Conservation (phyloP, 2,329 filamentous ascomycete genomes). For the Paecilomyces dactylethromorphus region DNA sequence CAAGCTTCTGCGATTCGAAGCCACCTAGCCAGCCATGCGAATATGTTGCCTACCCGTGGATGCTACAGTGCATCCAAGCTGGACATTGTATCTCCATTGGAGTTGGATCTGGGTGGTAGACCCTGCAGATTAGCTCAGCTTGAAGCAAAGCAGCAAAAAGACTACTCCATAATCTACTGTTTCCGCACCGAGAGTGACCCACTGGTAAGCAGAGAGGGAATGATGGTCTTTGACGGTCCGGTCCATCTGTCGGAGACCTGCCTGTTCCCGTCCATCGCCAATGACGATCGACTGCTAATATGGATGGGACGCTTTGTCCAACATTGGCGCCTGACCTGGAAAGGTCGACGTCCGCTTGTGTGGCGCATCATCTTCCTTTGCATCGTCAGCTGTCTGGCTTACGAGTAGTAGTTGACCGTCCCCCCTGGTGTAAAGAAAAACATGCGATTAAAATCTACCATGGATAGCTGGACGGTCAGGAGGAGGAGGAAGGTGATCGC, state of each 20-base stretch:
- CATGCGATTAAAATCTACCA: background rate
- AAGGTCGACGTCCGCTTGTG: background rate
- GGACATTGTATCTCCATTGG: background rate
- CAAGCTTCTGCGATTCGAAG: background rate
- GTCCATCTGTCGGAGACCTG: background rate
- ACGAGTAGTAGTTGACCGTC: background rate
- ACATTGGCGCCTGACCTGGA: conserved; percentile 4
- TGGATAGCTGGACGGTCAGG: background rate
- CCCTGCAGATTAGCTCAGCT: background rate
- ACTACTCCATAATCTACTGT: background rate
- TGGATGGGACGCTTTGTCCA: conserved; percentile 3
- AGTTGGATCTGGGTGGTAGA: background rate
- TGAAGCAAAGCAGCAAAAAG: background rate
- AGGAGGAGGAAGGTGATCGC: background rate
- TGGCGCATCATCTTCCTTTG: conserved; percentile 2
- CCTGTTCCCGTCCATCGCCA: background rate
- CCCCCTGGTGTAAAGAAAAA: background rate
- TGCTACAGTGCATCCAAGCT: background rate
- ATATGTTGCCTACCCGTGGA: background rate
- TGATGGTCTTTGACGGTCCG: background rate
- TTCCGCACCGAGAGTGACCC: background rate
- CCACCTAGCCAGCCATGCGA: background rate
- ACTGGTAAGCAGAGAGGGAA: conserved; percentile 1
- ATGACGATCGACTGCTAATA: background rate
- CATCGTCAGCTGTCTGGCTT: background rate